Conservation (phyloP, 164 flowering plant species). For the Umbilicus rupestris region DNA sequence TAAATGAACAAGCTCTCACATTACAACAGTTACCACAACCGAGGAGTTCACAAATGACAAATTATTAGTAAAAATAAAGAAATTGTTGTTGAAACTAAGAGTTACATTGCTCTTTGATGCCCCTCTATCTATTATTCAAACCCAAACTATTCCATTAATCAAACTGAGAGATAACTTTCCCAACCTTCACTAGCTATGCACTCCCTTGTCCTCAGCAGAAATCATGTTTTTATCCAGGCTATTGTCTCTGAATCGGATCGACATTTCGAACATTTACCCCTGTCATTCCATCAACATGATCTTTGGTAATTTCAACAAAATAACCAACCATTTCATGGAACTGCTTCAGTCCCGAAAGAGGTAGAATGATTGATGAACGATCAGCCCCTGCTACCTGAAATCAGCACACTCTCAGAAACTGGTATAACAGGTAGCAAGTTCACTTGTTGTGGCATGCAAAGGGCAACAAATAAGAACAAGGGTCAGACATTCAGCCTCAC, state of each 20-base stretch:
- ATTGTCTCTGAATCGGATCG: conserved; percentile 79
- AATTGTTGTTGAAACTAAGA: neutral
- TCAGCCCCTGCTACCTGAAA: conserved; percentile 93
- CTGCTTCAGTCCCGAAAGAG: conserved; percentile 81
- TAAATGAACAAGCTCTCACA: neutral
- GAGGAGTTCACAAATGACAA: neutral
- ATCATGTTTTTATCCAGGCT: neutral
- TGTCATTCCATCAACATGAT: conserved; percentile 72
- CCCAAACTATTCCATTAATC: neutral
- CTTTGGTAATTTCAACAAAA: conserved; percentile 88
- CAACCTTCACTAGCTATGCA: neutral
- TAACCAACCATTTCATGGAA: conserved; percentile 88
- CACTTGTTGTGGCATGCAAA: neutral
- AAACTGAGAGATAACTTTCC: neutral
- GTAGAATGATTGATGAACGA: conserved; percentile 91
- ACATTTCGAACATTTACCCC: conserved; percentile 78
- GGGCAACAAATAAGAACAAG: neutral
- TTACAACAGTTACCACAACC: conserved; percentile 13
- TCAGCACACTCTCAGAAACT: neutral
- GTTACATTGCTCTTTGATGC: neutral
- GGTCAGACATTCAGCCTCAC: conserved; percentile 20
- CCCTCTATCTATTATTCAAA: conserved; percentile 3
- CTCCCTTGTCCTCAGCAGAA: conserved; percentile 7
- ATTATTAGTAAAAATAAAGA: neutral
- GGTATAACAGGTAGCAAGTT: neutral